A percentile compares a stretch with the other conserved stretches of the same genome.
phyloP scores from a whole-genome alignment of 2,329 filamentous ascomycete species.

The Chalara sp. region DNA sequence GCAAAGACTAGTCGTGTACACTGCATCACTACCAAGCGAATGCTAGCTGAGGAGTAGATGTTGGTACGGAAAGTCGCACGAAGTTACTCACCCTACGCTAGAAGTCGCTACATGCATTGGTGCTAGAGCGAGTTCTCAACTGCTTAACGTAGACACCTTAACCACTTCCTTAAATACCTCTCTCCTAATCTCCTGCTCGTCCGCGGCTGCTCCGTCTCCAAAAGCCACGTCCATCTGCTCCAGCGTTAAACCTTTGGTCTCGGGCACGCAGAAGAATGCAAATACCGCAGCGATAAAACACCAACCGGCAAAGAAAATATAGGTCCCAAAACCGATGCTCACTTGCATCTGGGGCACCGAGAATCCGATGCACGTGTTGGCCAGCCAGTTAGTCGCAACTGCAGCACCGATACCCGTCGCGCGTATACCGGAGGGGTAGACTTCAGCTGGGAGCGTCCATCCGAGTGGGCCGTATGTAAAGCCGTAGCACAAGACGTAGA shows the following conservation, averaged over 20 bases:
- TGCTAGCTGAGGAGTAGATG: too few species aligned
- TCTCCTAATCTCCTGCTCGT: not conserved
- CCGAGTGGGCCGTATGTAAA: not conserved
- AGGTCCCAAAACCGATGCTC: not conserved
- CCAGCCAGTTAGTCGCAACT: not conserved
- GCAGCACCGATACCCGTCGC: not conserved
- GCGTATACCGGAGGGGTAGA: not conserved
- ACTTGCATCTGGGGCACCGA: not conserved
- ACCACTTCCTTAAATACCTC: too few species aligned
- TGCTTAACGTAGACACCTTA: too few species aligned
- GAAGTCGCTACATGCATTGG: too few species aligned
- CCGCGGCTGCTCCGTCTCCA: not conserved
- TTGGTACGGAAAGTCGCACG: too few species aligned
- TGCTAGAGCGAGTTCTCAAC: too few species aligned
- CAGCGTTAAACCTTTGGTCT: not conserved
- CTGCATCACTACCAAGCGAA: too few species aligned
- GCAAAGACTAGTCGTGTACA: too few species aligned
- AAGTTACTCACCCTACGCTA: too few species aligned
- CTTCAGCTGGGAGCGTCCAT: not conserved
- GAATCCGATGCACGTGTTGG: not conserved
- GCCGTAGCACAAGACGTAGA: not conserved
- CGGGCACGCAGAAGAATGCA: not conserved
- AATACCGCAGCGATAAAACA: not conserved
- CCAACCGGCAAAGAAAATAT: not conserved
- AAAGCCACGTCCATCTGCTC: not conserved